Percentiles rank a stretch among this genome's conserved stretches.
Conservation (phyloP, 306 rosid genomes). For the Echinosophora koreensis region DNA sequence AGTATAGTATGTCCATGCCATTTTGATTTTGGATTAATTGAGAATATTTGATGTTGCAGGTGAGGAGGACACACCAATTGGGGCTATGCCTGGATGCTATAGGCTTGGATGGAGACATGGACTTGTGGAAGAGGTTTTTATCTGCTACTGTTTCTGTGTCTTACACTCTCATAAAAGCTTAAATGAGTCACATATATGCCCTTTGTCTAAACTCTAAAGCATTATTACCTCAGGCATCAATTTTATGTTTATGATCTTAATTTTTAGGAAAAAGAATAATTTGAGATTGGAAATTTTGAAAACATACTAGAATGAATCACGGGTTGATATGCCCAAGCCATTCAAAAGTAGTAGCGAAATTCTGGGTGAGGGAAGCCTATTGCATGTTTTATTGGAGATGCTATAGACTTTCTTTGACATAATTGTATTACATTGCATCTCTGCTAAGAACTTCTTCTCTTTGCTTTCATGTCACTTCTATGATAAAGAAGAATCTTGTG, state of each 20-base stretch:
- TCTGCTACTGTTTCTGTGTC: conserved; percentile 9
- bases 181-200: conserved; percentile 18
- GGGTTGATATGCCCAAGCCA: conserved; percentile 15
- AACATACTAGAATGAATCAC: conserved; percentile 9
- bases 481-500: conserved; percentile 15
- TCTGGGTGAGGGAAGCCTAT: not conserved
- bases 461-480: conserved; percentile 6
- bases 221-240: not conserved
- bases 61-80: conserved; percentile 89
- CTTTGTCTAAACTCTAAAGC: conserved; percentile 16
- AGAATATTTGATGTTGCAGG: conserved; percentile 62
- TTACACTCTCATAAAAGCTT: conserved; percentile 22
- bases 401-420: conserved; percentile 23
- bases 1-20: not conserved
- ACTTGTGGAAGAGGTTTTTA: conserved; percentile 86
- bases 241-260: conserved; percentile 2
- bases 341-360: conserved; percentile 20
- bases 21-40: conserved; percentile 39
- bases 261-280: not conserved
- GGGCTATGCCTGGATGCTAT: conserved; percentile 98
- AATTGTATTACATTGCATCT: conserved; percentile 5
- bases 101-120: conserved; percentile 99
- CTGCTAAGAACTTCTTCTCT: not conserved
- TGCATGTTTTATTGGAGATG: conserved; percentile 26
- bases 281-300: not conserved